phyloP scores from a whole-genome alignment of 108 stramenopile genomes.

The Bacterosira constricta region DNA sequence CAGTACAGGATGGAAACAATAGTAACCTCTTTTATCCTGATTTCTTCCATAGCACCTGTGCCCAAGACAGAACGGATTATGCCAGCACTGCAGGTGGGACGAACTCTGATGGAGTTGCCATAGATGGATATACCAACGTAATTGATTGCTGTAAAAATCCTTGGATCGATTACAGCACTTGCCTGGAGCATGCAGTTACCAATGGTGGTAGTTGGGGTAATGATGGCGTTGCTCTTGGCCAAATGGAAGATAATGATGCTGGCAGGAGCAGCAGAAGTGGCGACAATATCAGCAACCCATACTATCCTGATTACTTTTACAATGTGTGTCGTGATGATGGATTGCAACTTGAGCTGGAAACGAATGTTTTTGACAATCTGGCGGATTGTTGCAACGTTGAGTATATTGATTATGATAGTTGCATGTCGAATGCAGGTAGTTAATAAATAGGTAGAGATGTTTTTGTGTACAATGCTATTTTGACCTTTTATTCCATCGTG shows the following conservation, averaged over 20 bases:
- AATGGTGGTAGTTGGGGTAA: neutral
- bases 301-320: slow-evolving; percentile 29
- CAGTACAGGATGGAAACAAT: too few relatives aligned
- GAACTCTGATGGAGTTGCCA: too few relatives aligned
- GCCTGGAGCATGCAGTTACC: neutral
- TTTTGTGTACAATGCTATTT: too few relatives aligned
- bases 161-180: slow-evolving; percentile 8
- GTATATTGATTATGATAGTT: slow-evolving; percentile 12
- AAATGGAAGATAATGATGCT: too few relatives aligned
- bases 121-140: neutral
- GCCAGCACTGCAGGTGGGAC: too few relatives aligned
- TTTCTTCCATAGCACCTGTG: slow-evolving; percentile 13
- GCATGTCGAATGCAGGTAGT: too few relatives aligned
- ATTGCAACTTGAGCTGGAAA: neutral
- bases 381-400: slow-evolving; percentile 22
- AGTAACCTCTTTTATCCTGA: slow-evolving; percentile 13
- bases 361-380: slow-evolving; percentile 16
- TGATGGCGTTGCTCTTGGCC: too few relatives aligned
- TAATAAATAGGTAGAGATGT: too few relatives aligned
- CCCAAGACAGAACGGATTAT: slow-evolving; percentile 10
- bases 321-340: slow-evolving; percentile 24
- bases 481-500: too few relatives aligned
- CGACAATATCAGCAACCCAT: too few relatives aligned
- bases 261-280: too few relatives aligned
- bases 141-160: slow-evolving; percentile 15